Percentiles rank a stretch among this genome's conserved stretches.
Conservation (phyloP, 352 stramenopile species). For the Peronosclerospora sorghi region DNA sequence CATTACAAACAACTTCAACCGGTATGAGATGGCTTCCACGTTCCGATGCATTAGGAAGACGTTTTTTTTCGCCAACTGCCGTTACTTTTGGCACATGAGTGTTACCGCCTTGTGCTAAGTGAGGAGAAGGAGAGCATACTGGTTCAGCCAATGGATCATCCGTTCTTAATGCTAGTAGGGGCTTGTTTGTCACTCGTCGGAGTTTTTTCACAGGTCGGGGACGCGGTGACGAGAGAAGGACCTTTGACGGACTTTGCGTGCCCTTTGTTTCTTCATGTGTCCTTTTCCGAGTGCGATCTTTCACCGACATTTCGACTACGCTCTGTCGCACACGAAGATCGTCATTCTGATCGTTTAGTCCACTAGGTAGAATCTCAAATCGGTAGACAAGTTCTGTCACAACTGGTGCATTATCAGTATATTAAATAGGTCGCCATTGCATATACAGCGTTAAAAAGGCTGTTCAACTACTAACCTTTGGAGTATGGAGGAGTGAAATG, state of each 20-base stretch:
- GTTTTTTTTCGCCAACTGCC: conserved; percentile 11
- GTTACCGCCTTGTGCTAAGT: not conserved
- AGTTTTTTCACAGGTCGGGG: conserved; percentile 15
- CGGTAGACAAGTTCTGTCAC: conserved; percentile 24
- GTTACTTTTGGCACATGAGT: not conserved
- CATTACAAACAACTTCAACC: not conserved
- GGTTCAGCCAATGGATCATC: conserved; percentile 4
- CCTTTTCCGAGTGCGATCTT: conserved; percentile 14
- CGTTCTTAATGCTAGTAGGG: not conserved
- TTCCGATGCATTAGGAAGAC: not conserved
- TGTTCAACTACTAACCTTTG: conserved; percentile 2
- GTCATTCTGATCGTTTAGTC: conserved; percentile 13
- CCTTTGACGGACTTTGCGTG: conserved; percentile 16
- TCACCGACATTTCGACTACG: conserved; percentile 15
- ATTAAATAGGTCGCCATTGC: not conserved
- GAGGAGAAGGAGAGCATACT: not conserved
- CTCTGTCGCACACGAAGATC: conserved; percentile 11
- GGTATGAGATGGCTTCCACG: conserved; percentile 6
- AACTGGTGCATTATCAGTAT: conserved; percentile 3
- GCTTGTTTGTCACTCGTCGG: not conserved
- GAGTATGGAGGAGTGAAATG: conserved; percentile 36
- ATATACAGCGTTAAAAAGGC: not conserved
- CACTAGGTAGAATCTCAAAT: conserved; percentile 6
- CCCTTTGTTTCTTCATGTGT: conserved; percentile 18
- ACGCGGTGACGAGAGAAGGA: conserved; percentile 3